phyloP scores from a whole-genome alignment of 2,329 filamentous ascomycete genomes.

The Ophiostoma australiae region DNA sequence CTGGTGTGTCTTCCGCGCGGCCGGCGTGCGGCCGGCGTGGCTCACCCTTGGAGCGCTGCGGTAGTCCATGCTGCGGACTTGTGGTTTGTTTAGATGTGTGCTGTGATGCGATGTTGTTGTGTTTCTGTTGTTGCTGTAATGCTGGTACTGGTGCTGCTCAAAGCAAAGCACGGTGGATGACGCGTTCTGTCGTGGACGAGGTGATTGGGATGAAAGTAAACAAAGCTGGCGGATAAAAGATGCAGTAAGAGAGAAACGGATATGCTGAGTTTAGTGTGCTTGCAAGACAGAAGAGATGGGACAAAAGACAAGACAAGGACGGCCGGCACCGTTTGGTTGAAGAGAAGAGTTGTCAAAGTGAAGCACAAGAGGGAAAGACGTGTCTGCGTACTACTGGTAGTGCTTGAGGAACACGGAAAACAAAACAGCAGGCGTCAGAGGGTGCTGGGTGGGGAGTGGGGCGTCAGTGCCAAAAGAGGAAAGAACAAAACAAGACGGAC shows the following conservation, averaged over 20 bases:
- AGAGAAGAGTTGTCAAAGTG: not conserved
- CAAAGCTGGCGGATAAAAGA: slow-evolving; percentile 20
- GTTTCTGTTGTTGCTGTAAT: slow-evolving; percentile 7
- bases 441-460: slow-evolving; percentile 20
- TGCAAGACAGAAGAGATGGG: not conserved
- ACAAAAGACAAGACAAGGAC: not conserved
- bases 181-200: slow-evolving; percentile 16
- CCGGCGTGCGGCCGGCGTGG: slow-evolving; percentile 18
- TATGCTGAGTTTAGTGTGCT: not conserved
- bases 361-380: slow-evolving; percentile 21
- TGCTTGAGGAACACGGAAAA: slow-evolving; percentile 23
- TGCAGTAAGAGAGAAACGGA: slow-evolving; percentile 8
- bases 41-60: slow-evolving; percentile 17
- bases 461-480: slow-evolving; percentile 18
- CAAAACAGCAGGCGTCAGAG: slow-evolving; percentile 21
- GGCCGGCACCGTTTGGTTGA: not conserved
- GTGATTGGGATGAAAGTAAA: slow-evolving; percentile 22
- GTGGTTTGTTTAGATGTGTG: not conserved
- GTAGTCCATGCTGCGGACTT: slow-evolving; percentile 21
- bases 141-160: not conserved
- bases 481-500: slow-evolving; percentile 22
- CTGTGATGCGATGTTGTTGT: not conserved
- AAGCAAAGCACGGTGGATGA: slow-evolving; percentile 8
- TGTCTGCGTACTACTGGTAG: slow-evolving; percentile 12
- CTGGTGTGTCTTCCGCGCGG: slow-evolving; percentile 17